A percentile compares a stretch with the other conserved stretches of the same genome.
Evolutionary conservation across 1,284 basidiomycete species (phyloP).

Genomic region (Sanghuangporus sanghuang): DNA sequence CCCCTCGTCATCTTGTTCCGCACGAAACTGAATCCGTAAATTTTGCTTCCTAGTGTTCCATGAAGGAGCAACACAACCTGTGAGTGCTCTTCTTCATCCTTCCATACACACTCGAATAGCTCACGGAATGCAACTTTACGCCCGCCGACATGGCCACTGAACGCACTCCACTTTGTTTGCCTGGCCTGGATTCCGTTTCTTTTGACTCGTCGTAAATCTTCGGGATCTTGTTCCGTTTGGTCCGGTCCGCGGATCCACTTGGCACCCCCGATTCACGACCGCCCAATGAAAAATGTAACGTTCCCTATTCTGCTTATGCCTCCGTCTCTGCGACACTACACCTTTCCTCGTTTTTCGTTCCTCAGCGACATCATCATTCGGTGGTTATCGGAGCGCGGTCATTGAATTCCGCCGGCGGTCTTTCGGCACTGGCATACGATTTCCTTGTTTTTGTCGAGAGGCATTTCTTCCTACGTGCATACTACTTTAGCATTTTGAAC

Average conservation of each 20-base stretch:
- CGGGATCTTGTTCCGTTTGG: neutral
- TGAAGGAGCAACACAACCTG: slow-evolving; percentile 94
- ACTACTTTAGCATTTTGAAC: neutral
- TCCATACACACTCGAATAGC: neutral
- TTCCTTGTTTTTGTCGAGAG: neutral
- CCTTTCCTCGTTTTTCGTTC: neutral
- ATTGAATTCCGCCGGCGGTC: neutral
- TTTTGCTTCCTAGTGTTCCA: slow-evolving; percentile 60
- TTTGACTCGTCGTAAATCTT: neutral
- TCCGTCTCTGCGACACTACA: neutral
- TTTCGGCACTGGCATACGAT: neutral
- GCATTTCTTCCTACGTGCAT: neutral
- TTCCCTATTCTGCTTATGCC: neutral
- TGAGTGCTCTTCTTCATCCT: slow-evolving; percentile 31
- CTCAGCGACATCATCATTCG: slow-evolving; percentile 17
- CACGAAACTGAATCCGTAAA: slow-evolving; percentile 18
- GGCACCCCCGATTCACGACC: neutral
- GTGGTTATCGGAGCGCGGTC: slow-evolving; percentile 18
- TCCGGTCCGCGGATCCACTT: slow-evolving; percentile 7
- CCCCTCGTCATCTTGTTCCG: neutral
- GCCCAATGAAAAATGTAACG: neutral
- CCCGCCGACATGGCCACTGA: neutral
- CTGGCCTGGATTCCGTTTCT: neutral
- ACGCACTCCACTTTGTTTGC: neutral
- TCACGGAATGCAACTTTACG: neutral